Evolutionary conservation across 805 yeast species (phyloP).

Genomic region (Candida insectalens): DNA sequence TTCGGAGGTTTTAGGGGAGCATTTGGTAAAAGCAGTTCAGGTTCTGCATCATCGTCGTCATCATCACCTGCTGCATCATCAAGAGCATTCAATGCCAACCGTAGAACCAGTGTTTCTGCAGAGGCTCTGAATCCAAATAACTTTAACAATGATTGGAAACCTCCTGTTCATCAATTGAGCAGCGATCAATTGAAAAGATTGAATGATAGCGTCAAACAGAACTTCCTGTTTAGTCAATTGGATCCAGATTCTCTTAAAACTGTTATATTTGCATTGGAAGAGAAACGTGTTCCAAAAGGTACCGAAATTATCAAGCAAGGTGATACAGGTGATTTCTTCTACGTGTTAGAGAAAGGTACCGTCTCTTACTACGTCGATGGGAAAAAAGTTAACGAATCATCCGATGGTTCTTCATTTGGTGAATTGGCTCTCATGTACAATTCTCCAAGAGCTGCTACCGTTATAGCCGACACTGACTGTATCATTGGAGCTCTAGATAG

Average conservation of each 20-base stretch:
- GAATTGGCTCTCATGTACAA: conserved; percentile 97
- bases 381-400: conserved; percentile 59
- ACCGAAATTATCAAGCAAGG: conserved; percentile 78
- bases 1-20: conserved; percentile 7
- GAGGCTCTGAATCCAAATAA: conserved; percentile 75
- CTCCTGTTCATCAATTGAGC: conserved; percentile 57
- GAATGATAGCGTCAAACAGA: conserved; percentile 62
- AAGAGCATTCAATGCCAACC: conserved; percentile 45
- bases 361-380: conserved; percentile 77
- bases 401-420: conserved; percentile 88
- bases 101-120: conserved; percentile 87
- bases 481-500: conserved; percentile 91
- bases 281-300: conserved; percentile 49
- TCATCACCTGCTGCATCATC: too few relatives aligned
- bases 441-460: conserved; percentile 96
- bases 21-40: conserved; percentile 14
- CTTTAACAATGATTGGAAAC: conserved; percentile 62
- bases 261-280: conserved; percentile 77
- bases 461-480: conserved; percentile 58
- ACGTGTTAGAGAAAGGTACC: conserved; percentile 73
- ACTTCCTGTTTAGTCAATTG: conserved; percentile 76
- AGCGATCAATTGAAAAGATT: conserved; percentile 58
- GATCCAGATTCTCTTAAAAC: conserved; percentile 70
- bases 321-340: conserved; percentile 89
- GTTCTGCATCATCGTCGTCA: conserved; percentile 8